Evolutionary conservation across 805 yeast genomes (phyloP).

Genomic region (Limtongia smithiae): DNA sequence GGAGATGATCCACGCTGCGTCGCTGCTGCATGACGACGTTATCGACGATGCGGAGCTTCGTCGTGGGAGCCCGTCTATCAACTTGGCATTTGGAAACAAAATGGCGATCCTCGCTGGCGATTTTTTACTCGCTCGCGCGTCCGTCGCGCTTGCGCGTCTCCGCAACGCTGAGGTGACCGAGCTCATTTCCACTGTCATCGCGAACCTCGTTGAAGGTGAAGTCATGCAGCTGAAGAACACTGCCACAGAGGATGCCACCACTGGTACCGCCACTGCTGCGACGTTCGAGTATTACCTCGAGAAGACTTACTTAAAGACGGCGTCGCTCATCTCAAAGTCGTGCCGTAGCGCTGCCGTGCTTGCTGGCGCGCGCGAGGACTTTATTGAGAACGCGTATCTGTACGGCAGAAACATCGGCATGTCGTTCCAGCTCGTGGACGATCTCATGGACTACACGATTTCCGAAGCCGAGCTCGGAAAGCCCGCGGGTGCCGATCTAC

Average conservation of each 20-base stretch:
- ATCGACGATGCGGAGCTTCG: conserved; percentile 84
- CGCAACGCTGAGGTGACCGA: conserved; percentile 98
- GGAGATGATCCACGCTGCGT: conserved; percentile 97
- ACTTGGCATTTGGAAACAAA: conserved; percentile 89
- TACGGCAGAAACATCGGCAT: conserved; percentile 91
- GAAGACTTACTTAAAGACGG: conserved; percentile 93
- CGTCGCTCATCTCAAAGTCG: conserved; percentile 88
- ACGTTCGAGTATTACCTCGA: conserved; percentile 94
- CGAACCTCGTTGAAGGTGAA: conserved; percentile 96
- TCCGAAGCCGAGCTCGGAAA: conserved; percentile 82
- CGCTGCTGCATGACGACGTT: conserved; percentile 92
- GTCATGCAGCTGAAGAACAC: conserved; percentile 98
- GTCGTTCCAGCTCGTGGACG: conserved; percentile 95
- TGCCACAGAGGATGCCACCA: conserved; percentile 49
- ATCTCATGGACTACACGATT: conserved; percentile 91
- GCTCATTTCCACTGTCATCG: conserved; percentile 90
- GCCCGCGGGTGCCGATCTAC: conserved; percentile 92
- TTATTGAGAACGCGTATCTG: conserved; percentile 83
- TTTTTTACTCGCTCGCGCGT: conserved; percentile 90
- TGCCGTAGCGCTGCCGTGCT: conserved; percentile 90
- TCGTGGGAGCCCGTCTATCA: conserved; percentile 87
- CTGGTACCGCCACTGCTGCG: conserved; percentile 51
- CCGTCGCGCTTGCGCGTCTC: conserved; percentile 88
- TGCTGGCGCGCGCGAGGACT: conserved; percentile 70
- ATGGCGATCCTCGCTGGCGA: conserved; percentile 98